Percentiles rank a stretch among this genome's conserved stretches.
phyloP scores from a whole-genome alignment of 116 monocot species.

The Cymodocea nodosa region DNA sequence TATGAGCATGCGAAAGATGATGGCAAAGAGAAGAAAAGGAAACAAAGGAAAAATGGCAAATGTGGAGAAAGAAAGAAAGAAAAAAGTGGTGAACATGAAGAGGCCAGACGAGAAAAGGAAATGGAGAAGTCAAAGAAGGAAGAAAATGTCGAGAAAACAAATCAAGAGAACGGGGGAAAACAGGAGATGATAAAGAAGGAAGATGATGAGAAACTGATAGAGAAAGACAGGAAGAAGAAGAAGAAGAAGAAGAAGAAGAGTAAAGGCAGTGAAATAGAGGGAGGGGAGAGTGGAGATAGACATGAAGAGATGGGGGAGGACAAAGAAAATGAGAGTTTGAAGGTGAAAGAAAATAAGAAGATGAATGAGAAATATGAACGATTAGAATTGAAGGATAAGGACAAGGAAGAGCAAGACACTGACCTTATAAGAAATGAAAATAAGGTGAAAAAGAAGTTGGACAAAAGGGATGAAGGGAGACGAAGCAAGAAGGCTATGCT shows the following conservation, averaged over 20 bases:
- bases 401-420: no score
- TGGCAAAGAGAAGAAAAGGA: no score
- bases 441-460: neutral
- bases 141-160: neutral
- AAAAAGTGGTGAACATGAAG: no score
- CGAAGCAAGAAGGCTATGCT: neutral
- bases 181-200: no score
- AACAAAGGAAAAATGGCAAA: no score
- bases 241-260: neutral
- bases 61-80: no score
- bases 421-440: neutral
- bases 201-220: no score
- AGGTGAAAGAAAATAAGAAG: neutral
- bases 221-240: neutral
- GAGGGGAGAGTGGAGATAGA: neutral
- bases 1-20: no score
- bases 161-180: neutral
- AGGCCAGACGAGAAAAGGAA: neutral
- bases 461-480: neutral
- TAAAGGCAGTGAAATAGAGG: neutral
- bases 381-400: neutral
- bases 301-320: neutral
- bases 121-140: neutral
- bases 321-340: neutral
- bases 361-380: neutral